Conservation (phyloP, 176 grass and related monocot genomes). For the Triticum timopheevii region DNA sequence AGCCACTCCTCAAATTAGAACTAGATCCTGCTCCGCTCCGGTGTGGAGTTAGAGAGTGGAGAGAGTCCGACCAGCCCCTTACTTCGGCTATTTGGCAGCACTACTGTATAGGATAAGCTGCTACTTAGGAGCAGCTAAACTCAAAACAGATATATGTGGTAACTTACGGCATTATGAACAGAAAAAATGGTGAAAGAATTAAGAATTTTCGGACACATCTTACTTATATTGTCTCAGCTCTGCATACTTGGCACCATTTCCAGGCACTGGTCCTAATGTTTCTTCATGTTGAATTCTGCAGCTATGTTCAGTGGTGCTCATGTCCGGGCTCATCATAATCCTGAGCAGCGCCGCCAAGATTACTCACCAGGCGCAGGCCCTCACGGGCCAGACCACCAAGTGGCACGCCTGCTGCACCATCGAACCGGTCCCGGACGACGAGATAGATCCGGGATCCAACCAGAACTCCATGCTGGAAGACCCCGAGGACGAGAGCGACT, state of each 20-base stretch:
- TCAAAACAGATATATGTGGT: not conserved
- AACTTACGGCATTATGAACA: not conserved
- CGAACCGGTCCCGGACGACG: constrained; percentile 31
- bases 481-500: not conserved
- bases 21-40: too few species aligned
- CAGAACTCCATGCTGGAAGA: constrained; percentile 34
- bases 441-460: not conserved
- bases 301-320: constrained; percentile 81
- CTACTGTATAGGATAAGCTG: too few species aligned
- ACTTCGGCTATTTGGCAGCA: too few species aligned
- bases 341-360: constrained; percentile 88
- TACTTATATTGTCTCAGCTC: not conserved
- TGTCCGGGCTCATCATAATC: constrained; percentile 82
- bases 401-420: constrained; percentile 98
- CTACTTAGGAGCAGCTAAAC: not conserved
- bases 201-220: not conserved
- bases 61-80: too few species aligned
- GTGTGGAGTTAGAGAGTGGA: too few species aligned
- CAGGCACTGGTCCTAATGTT: not conserved
- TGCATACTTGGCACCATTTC: not conserved
- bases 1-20: too few species aligned
- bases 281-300: constrained; percentile 20
- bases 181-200: not conserved
- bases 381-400: constrained; percentile 85
- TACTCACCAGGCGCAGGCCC: constrained; percentile 88